Evolutionary conservation across 2,329 filamentous ascomycete genomes (phyloP).

Genomic region (Corinectria fuckeliana): DNA sequence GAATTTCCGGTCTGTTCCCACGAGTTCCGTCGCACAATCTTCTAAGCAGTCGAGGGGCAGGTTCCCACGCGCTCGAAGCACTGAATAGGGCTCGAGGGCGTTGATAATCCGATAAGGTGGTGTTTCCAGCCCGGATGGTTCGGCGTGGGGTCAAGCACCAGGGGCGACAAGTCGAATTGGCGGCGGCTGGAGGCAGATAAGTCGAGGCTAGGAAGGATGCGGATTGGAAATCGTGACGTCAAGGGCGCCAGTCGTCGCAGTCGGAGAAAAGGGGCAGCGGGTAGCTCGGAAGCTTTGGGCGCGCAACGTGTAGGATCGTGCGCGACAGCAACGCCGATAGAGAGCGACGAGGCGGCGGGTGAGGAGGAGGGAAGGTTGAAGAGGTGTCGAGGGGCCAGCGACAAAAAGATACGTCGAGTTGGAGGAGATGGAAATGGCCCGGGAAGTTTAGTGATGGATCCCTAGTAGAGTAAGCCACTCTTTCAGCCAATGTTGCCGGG

Average conservation of each 20-base stretch:
- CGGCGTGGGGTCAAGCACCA: constrained; percentile 29
- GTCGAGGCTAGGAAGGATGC: constrained; percentile 9
- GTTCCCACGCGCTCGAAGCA: background rate
- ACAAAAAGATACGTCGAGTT: constrained; percentile 19
- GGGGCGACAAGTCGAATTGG: constrained; percentile 6
- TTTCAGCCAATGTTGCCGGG: constrained; percentile 5
- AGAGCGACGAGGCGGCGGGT: background rate
- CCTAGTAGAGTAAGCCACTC: constrained; percentile 5
- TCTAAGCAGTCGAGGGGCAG: constrained; percentile 10
- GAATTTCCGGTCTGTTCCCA: constrained; percentile 29
- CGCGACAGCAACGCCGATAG: background rate
- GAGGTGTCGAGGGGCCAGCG: background rate
- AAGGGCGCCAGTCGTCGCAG: constrained; percentile 16
- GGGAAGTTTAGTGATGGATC: constrained; percentile 15
- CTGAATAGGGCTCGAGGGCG: constrained; percentile 6
- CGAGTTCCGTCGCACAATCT: constrained; percentile 16
- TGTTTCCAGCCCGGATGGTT: constrained; percentile 14
- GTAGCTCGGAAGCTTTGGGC: background rate
- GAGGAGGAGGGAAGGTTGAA: background rate
- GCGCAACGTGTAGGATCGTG: background rate
- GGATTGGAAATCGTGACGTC: constrained; percentile 33
- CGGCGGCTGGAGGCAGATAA: constrained; percentile 10
- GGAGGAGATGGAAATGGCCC: constrained; percentile 17
- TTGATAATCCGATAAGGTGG: background rate
- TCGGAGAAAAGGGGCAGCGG: constrained; percentile 6